These are phyloP conservation scores for Crithidia bombi DNA, from an alignment of 208 protist genomes.

Conservation along the genomic window DNA sequence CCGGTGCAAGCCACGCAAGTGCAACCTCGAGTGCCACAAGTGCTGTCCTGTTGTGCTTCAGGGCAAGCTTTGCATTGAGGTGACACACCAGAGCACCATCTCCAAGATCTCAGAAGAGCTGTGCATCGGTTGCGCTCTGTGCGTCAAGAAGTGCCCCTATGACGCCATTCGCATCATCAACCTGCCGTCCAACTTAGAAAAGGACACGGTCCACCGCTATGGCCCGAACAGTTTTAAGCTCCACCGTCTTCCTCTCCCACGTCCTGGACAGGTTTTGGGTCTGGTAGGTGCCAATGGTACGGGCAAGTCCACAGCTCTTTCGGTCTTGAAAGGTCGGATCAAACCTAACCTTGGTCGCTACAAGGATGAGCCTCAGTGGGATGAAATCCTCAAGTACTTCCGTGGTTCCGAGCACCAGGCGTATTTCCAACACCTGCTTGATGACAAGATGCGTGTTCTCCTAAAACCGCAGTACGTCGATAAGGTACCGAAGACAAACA, in stretches of 20 bases:
- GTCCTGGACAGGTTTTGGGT: conserved; percentile 99
- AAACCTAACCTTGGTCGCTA: conserved; percentile 99
- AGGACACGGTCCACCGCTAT: conserved; percentile 99
- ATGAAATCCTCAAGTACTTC: conserved; percentile 99
- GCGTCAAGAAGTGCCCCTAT: conserved; percentile 99
- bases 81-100: conserved; percentile 93
- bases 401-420: conserved; percentile 99
- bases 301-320: conserved; percentile 99
- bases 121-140: conserved; percentile 99
- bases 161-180: conserved; percentile 99
- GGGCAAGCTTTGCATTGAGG: conserved; percentile 99
- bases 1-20: conserved; percentile 99
- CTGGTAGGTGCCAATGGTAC: conserved; percentile 99
- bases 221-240: conserved; percentile 99
- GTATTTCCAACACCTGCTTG: conserved; percentile 99
- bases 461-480: conserved; percentile 99
- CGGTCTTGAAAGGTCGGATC: conserved; percentile 98
- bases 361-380: conserved; percentile 97
- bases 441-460: conserved; percentile 98
- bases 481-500: conserved; percentile 97
- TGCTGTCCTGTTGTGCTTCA: conserved; percentile 98
- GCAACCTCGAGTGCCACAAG: conserved; percentile 98
- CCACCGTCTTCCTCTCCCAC: conserved; percentile 98
- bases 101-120: conserved; percentile 98
- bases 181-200: conserved; percentile 98